Conservation (phyloP, 768 basidiomycete genomes). For the Suillus americanus region DNA sequence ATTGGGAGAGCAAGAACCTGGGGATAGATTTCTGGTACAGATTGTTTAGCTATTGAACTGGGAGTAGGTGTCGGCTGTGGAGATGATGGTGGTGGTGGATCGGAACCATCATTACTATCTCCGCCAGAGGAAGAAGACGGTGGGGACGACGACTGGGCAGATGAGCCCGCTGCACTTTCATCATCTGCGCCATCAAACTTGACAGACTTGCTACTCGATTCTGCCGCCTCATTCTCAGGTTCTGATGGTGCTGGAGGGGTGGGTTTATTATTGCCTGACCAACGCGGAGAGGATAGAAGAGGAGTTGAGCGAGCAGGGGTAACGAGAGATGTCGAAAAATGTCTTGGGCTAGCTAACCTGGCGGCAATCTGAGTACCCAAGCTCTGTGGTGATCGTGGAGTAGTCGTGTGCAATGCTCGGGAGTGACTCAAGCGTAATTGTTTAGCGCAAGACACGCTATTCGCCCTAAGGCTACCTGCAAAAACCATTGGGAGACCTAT, state of each 20-base stretch:
- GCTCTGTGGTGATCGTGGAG: conserved; percentile 10
- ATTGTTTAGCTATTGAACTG: conserved; percentile 76
- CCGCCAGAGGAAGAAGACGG: conserved; percentile 41
- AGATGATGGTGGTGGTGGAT: conserved; percentile 39
- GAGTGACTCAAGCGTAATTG: conserved; percentile 13
- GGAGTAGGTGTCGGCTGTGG: conserved; percentile 36
- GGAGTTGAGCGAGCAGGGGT: conserved; percentile 31
- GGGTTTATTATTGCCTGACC: conserved; percentile 40
- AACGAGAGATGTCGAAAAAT: conserved; percentile 26
- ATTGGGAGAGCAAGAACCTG: conserved; percentile 95
- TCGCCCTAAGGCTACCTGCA: conserved; percentile 19
- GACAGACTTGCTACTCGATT: conserved; percentile 18
- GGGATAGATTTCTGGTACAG: conserved; percentile 88
- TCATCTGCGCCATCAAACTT: conserved; percentile 29
- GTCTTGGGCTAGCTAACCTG: conserved; percentile 18
- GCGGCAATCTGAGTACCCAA: conserved; percentile 8
- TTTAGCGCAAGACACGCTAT: conserved; percentile 12
- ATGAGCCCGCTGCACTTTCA: conserved; percentile 32
- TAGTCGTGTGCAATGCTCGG: conserved; percentile 13
- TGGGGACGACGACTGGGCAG: conserved; percentile 32
- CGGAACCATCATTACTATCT: conserved; percentile 36
- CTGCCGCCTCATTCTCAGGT: conserved; percentile 24
- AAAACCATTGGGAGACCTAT: conserved; percentile 23
- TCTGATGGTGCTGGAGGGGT: conserved; percentile 20
- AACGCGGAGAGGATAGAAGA: conserved; percentile 34